Percentiles rank a stretch among this genome's conserved stretches.
Conservation (phyloP, 495 filamentous ascomycete species). For the Xylaria nigripes region DNA sequence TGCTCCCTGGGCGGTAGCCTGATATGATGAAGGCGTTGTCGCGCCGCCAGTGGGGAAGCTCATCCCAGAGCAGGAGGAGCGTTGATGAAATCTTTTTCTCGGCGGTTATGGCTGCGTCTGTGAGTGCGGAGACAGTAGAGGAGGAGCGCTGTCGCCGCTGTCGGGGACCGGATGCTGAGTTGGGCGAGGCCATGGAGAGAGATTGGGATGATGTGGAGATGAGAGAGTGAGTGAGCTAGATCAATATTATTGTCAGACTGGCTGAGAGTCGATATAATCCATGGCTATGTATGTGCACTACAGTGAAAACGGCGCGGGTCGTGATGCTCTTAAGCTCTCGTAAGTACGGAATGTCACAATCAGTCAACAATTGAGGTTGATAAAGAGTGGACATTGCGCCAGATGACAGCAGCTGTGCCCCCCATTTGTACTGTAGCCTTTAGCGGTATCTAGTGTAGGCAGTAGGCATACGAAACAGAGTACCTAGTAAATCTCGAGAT, state of each 20-base stretch:
- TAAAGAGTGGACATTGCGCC: background rate
- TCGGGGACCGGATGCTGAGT: conserved; percentile 1
- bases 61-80: conserved; percentile 34
- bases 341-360: background rate
- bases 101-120: conserved; percentile 17
- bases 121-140: conserved; percentile 10
- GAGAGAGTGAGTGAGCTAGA: background rate
- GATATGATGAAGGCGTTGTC: conserved; percentile 38
- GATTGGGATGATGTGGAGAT: background rate
- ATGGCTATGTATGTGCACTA: background rate
- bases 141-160: conserved; percentile 16
- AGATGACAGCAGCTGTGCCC: conserved; percentile 10
- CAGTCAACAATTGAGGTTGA: conserved; percentile 3
- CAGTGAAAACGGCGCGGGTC: background rate
- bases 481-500: background rate
- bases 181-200: conserved; percentile 14
- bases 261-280: background rate
- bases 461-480: no score
- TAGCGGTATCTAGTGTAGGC: no score
- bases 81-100: conserved; percentile 23
- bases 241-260: background rate
- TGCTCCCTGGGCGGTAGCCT: conserved; percentile 35
- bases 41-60: conserved; percentile 37
- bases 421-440: background rate
- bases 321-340: background rate